These are phyloP conservation scores for Hanseniaspora meyeri DNA, from an alignment of 805 yeast genomes.

Conservation along the genomic window DNA sequence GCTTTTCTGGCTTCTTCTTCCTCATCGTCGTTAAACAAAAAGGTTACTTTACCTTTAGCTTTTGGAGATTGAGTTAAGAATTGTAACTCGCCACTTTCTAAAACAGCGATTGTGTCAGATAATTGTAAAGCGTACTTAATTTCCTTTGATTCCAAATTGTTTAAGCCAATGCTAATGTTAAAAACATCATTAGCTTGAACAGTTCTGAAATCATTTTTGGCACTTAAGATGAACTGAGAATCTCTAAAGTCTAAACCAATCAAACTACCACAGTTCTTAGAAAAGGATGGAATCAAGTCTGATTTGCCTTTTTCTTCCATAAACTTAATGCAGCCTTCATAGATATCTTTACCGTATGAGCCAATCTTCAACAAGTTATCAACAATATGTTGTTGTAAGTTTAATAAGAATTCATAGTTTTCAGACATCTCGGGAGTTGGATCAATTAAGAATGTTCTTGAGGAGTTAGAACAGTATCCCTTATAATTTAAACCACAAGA, in stretches of 20 bases:
- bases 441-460: slow-evolving; percentile 79
- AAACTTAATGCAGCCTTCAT: slow-evolving; percentile 47
- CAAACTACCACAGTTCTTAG: slow-evolving; percentile 76
- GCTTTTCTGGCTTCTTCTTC: slow-evolving; percentile 29
- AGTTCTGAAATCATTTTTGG: slow-evolving; percentile 50
- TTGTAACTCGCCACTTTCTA: slow-evolving; percentile 31
- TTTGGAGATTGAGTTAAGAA: slow-evolving; percentile 66
- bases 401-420: slow-evolving; percentile 64
- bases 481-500: slow-evolving; percentile 79
- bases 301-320: slow-evolving; percentile 55
- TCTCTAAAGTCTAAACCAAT: slow-evolving; percentile 87
- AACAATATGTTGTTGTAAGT: slow-evolving; percentile 56
- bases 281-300: slow-evolving; percentile 42
- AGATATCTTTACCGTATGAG: slow-evolving; percentile 51
- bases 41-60: slow-evolving; percentile 61
- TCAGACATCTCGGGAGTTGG: slow-evolving; percentile 69
- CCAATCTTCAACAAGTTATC: slow-evolving; percentile 52
- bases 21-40: slow-evolving; percentile 64
- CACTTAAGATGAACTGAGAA: slow-evolving; percentile 56
- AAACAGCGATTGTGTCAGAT: slow-evolving; percentile 67
- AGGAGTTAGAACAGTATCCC: slow-evolving; percentile 77
- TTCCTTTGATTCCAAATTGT: slow-evolving; percentile 43
- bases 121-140: slow-evolving; percentile 60
- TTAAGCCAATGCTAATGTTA: slow-evolving; percentile 67
- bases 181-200: slow-evolving; percentile 64